These are phyloP conservation scores for Fusarium newnesense DNA, from an alignment of 2,329 filamentous ascomycete species.

Conservation along the genomic window DNA sequence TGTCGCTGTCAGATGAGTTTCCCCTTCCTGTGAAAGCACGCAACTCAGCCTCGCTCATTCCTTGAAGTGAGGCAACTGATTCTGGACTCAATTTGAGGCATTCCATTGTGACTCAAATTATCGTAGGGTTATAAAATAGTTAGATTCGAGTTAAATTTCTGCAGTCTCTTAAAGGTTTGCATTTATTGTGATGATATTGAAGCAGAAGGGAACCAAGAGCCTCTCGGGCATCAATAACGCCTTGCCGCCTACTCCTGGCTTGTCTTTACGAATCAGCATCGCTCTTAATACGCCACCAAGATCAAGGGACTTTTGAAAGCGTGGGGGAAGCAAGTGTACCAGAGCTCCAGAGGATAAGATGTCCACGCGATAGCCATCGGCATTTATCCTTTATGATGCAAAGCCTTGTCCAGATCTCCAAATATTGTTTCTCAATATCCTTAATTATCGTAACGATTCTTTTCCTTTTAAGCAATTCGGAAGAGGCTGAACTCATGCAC, in stretches of 20 bases:
- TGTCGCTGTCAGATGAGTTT: too few relatives aligned
- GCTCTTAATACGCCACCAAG: neutral
- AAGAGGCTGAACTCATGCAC: neutral
- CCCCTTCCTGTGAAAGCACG: neutral
- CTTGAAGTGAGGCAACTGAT: neutral
- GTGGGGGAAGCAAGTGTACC: neutral
- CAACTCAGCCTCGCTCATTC: neutral
- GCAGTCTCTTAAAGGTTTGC: too few relatives aligned
- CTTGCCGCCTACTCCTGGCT: neutral
- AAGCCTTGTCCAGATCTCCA: too few relatives aligned
- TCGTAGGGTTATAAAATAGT: rapidly evolving
- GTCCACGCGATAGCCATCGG: neutral
- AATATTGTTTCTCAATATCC: too few relatives aligned
- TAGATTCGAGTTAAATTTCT: rapidly evolving
- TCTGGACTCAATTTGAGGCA: neutral
- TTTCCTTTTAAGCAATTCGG: neutral
- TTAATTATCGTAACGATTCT: neutral
- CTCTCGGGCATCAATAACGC: neutral
- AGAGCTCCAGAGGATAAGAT: neutral
- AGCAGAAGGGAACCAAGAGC: neutral
- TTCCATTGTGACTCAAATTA: neutral
- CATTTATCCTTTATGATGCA: neutral
- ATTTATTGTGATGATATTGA: neutral
- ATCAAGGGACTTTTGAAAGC: too few relatives aligned
- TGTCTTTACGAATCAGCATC: neutral